A percentile compares a stretch with the other conserved stretches of the same genome.
Conservation (phyloP, 495 filamentous ascomycete genomes). For the Penicillium daleae region DNA sequence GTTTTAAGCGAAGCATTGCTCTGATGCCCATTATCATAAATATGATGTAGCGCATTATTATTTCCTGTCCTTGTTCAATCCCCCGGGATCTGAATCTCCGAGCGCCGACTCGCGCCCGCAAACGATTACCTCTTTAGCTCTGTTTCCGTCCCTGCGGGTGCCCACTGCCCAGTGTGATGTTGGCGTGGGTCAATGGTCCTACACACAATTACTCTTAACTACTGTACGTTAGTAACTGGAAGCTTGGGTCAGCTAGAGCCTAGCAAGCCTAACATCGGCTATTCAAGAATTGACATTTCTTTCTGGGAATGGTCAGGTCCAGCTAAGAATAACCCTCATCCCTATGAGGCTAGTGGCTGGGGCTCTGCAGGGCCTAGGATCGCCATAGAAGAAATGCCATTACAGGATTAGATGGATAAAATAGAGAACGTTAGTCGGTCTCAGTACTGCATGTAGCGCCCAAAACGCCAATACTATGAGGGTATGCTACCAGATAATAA, state of each 20-base stretch:
- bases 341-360: constrained; percentile 1
- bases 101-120: constrained; percentile 1
- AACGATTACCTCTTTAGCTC: constrained; percentile 6
- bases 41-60: not conserved
- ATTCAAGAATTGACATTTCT: not conserved
- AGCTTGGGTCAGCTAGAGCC: constrained; percentile 3
- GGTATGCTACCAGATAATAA: not conserved
- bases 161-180: constrained; percentile 27
- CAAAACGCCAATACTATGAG: not conserved
- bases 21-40: not conserved
- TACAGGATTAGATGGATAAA: not conserved
- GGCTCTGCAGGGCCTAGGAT: not conserved
- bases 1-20: not conserved
- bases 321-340: not conserved
- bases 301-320: not conserved
- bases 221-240: no score
- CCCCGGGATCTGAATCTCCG: not conserved
- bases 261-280: not conserved
- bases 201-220: not conserved
- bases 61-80: not conserved
- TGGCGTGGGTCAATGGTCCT: constrained; percentile 24
- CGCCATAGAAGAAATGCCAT: constrained; percentile 6
- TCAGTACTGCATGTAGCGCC: constrained; percentile 1
- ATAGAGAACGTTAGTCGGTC: no score
- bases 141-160: constrained; percentile 25